Evolutionary conservation across 306 rosid genomes (phyloP), one percentile per base, ranked within the genome.

Genomic region (Vicia villosa): DNA sequence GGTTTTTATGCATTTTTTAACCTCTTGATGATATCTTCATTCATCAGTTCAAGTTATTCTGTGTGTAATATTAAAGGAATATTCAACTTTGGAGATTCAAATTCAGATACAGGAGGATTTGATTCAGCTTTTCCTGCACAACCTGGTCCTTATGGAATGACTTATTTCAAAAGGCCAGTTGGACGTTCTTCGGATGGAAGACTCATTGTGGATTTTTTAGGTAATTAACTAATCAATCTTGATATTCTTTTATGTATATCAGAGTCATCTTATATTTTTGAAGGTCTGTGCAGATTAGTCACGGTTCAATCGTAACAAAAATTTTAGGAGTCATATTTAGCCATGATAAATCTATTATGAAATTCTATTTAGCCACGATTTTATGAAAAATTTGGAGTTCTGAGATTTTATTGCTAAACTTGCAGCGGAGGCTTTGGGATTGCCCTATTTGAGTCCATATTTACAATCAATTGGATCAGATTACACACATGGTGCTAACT

Each of bases 51-150:
- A 26, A 43, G 73, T 40, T 15, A 71, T 17, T 74, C 83, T 1
- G 68, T 34, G 24, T 88, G 96, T 74, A 77, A 82, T 2, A 82
- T 88, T 15, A 38, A 85, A 43, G 96, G 74, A 6, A 85, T 91
- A 17, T 91, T 91, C 79, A 91, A 86, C 70, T 91, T 91, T 3
- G 93, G 97, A 0, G 97, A 91, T 77, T 91, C 91, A 14, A 89
- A 89, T 73, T 80, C 91, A 1, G 89, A 89, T 51, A 87, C 88
- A 0, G 91, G 91, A 0, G 96, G 89, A 5, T 88, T 82, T 52
- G 51, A 86, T 86, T 87, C 93, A 1, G 93, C 86, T 13, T 91
- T 91, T 76, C 93, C 97, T 0, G 81, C 91, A 8, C 85, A 85
- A 28, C 74, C 73, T 11, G 62, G 77, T 9, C 93, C 93, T 10